Evolutionary conservation across 129 eudicot genomes (phyloP).

Genomic region (Artemisia annua): DNA sequence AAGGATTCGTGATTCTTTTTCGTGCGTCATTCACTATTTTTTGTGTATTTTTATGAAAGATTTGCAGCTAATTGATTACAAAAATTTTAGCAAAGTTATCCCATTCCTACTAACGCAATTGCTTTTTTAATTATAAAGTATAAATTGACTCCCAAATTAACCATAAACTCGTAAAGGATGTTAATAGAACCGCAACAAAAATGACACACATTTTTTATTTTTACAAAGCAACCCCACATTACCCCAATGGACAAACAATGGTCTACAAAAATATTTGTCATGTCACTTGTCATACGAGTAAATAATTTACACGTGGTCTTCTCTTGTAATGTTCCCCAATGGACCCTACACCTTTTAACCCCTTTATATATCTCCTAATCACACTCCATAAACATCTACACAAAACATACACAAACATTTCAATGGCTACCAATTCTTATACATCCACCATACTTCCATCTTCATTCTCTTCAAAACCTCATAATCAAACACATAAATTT

Average conservation of each 20-base stretch:
- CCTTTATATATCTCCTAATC: not conserved
- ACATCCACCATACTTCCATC: constrained; percentile 24
- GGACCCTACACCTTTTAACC: constrained; percentile 21
- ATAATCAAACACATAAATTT: not conserved
- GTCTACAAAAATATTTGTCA: constrained; percentile 36
- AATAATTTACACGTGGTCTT: constrained; percentile 38
- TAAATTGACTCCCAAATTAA: too few species aligned
- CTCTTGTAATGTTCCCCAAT: constrained; percentile 11
- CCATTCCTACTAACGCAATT: too few species aligned
- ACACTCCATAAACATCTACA: not conserved
- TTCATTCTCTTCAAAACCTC: constrained; percentile 28
- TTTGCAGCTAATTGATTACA: too few species aligned
- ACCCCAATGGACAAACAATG: constrained; percentile 14
- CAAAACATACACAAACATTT: not conserved
- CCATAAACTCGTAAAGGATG: too few species aligned
- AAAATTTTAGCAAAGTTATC: too few species aligned
- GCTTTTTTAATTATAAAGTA: too few species aligned
- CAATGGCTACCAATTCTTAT: constrained; percentile 37
- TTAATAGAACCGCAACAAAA: not conserved
- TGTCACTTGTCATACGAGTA: constrained; percentile 19
- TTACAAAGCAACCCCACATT: constrained; percentile 14
- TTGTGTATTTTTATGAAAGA: too few species aligned
- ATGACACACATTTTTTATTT: not conserved
- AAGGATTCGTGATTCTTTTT: too few species aligned
- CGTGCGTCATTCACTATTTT: too few species aligned